Conservation (phyloP, 805 yeast genomes). For the Ogataea wickerhamii region DNA sequence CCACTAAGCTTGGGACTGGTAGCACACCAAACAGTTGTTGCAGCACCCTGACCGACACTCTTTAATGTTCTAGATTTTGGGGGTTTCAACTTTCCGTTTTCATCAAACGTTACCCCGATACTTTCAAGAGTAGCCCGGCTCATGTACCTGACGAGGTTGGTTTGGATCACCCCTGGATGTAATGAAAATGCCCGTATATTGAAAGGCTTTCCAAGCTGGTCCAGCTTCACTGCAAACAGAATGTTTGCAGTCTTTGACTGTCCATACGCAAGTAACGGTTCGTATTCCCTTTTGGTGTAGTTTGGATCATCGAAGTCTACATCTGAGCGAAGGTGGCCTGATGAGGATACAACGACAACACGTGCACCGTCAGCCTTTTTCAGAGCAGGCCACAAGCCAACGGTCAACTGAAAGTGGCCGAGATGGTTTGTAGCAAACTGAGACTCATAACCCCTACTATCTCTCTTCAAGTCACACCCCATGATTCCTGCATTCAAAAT, state of each 20-base stretch:
- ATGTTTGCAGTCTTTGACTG: constrained; percentile 6
- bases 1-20: constrained; percentile 4
- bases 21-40: constrained; percentile 5
- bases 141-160: constrained; percentile 6
- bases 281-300: constrained; percentile 1
- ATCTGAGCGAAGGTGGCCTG: constrained; percentile 3
- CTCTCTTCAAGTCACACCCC: constrained; percentile 3
- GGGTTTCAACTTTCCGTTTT: too few species aligned
- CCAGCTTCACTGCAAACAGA: constrained; percentile 5
- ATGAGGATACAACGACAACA: constrained; percentile 3
- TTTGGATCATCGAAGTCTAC: constrained; percentile 4
- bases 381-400: constrained; percentile 4
- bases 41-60: constrained; percentile 6
- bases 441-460: constrained; percentile 3
- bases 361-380: constrained; percentile 6
- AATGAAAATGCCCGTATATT: constrained; percentile 5
- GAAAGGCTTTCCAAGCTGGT: constrained; percentile 3
- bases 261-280: constrained; percentile 5
- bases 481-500: constrained; percentile 7
- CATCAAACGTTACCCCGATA: not conserved
- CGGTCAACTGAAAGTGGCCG: constrained; percentile 4
- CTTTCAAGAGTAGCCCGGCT: not conserved
- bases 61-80: not conserved
- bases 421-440: constrained; percentile 7
- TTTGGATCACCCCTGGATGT: constrained; percentile 6